A percentile compares a stretch with the other conserved stretches of the same genome.
Evolutionary conservation across 257 asterid species (phyloP).

Genomic region (Lycium barbarum): DNA sequence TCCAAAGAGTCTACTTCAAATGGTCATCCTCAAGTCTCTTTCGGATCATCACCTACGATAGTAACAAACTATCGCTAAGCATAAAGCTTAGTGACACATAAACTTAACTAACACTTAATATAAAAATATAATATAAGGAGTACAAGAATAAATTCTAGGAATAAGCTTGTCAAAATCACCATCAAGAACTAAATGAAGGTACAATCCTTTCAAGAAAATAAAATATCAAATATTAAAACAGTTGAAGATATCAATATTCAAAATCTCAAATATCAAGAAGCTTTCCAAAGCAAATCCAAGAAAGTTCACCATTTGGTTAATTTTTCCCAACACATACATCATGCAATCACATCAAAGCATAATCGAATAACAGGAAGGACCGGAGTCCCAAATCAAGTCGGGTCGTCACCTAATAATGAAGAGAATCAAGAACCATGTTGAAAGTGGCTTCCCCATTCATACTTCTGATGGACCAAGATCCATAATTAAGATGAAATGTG

Average conservation of each 20-base stretch:
- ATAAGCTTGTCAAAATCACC: background rate
- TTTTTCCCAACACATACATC: background rate
- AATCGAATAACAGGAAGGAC: background rate
- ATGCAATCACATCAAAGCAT: background rate
- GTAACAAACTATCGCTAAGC: background rate
- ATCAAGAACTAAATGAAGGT: background rate
- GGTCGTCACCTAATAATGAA: background rate
- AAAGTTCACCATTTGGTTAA: background rate
- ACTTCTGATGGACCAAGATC: background rate
- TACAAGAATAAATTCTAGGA: background rate
- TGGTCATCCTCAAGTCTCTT: background rate
- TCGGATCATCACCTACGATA: too few species aligned
- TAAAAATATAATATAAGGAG: background rate
- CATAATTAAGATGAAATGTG: background rate
- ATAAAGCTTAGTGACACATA: background rate
- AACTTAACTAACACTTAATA: background rate
- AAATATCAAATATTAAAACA: too few species aligned
- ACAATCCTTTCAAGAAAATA: too few species aligned
- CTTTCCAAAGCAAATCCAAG: background rate
- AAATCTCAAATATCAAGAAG: background rate
- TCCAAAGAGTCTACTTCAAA: background rate
- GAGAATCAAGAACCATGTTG: background rate
- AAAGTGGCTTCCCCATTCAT: background rate
- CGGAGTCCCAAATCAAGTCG: background rate
- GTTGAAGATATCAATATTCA: too few species aligned